Conservation (phyloP, 1,284 basidiomycete species). For the Sporisorium exsertum region DNA sequence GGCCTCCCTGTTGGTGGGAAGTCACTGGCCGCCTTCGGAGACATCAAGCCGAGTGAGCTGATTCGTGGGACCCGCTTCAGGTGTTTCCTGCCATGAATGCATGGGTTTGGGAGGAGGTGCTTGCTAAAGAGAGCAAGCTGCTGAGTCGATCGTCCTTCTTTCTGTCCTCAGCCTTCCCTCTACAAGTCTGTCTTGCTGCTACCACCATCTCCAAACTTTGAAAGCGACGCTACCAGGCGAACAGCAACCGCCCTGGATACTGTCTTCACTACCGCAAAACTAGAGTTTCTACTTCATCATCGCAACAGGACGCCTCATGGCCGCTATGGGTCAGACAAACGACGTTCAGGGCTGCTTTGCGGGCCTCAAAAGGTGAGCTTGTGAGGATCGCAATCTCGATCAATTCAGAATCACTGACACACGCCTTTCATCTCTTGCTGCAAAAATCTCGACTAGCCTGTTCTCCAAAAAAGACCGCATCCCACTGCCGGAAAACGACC, state of each 20-base stretch:
- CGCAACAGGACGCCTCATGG: background rate
- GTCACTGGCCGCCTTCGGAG: background rate
- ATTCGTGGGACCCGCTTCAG: too few species aligned
- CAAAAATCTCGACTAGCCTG: slow-evolving; percentile 6
- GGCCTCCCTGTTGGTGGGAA: too few species aligned
- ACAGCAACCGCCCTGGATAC: too few species aligned
- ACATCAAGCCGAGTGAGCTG: background rate
- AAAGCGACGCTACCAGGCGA: background rate
- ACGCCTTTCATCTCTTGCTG: background rate
- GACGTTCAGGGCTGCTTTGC: slow-evolving; percentile 37
- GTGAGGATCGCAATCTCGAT: background rate
- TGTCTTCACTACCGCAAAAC: background rate
- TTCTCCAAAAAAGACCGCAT: slow-evolving; percentile 35
- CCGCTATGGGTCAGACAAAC: slow-evolving; percentile 9
- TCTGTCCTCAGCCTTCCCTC: background rate
- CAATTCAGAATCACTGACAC: background rate
- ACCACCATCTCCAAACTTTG: background rate
- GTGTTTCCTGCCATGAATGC: background rate
- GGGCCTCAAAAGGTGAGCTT: slow-evolving; percentile 24
- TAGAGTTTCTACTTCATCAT: background rate
- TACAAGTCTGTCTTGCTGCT: background rate
- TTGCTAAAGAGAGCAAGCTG: background rate
- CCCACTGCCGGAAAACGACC: slow-evolving; percentile 35
- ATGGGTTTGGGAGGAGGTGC: background rate
- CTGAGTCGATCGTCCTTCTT: background rate